Percentiles rank a stretch among this genome's conserved stretches.
phyloP scores from a whole-genome alignment of 306 rosid species.

The Hippophae tibetana region DNA sequence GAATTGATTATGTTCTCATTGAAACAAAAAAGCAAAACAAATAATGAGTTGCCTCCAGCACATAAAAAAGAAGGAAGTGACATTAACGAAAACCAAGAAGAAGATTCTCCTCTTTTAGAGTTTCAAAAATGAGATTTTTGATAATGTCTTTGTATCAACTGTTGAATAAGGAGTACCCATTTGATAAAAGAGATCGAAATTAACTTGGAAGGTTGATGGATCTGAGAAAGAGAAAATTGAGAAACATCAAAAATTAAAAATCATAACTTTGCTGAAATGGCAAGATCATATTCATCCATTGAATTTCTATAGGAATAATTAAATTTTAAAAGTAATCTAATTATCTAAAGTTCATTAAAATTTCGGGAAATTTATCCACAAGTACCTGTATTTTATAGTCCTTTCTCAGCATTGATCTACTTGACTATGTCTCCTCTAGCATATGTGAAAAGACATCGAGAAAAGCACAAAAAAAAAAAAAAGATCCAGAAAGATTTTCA shows the following conservation, averaged over 20 bases:
- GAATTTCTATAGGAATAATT: too few relatives aligned
- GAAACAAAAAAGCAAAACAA: conserved; percentile 25
- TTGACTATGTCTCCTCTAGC: conserved; percentile 2
- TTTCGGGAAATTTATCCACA: background rate
- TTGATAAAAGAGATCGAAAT: too few relatives aligned
- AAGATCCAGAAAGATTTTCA: conserved; percentile 15
- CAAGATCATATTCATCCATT: background rate
- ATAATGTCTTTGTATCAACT: too few relatives aligned
- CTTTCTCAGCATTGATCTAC: conserved; percentile 17
- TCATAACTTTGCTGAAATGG: background rate
- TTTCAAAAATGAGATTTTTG: background rate
- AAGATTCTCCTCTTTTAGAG: background rate
- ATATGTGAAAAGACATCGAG: background rate
- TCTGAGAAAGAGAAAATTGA: background rate
- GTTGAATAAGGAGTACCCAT: too few relatives aligned
- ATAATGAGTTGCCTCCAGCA: conserved; percentile 32
- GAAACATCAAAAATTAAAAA: background rate
- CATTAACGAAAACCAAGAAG: conserved; percentile 3
- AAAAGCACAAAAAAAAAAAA: conserved; percentile 7
- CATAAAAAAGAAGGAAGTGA: conserved; percentile 9
- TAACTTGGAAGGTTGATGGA: background rate
- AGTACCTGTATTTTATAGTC: conserved; percentile 18
- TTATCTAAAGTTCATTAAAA: background rate
- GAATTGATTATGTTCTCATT: conserved; percentile 23
- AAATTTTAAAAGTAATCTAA: background rate